Evolutionary conservation across 2,329 filamentous ascomycete genomes (phyloP).

Genomic region (Gyromitra esculenta): DNA sequence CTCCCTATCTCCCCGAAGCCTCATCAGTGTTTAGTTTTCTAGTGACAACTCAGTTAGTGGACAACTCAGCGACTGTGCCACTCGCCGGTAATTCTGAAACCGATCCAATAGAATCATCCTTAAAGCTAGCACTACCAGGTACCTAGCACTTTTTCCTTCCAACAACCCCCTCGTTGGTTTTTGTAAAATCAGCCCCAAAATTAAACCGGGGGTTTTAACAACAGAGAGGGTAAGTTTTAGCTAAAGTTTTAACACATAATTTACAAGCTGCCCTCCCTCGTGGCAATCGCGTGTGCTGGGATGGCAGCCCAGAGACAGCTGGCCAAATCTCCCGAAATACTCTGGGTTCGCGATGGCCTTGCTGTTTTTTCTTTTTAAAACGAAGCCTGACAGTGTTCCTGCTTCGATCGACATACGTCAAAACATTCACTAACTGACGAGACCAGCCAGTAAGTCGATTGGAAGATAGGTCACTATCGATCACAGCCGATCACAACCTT

Average conservation of each 20-base stretch:
- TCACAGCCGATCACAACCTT: conserved; percentile 23
- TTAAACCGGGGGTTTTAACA: not conserved
- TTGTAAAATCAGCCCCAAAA: conserved; percentile 13
- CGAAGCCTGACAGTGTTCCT: conserved; percentile 11
- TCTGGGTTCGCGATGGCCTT: not conserved
- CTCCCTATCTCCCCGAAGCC: conserved; percentile 1
- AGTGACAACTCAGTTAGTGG: conserved; percentile 25
- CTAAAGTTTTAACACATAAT: not conserved
- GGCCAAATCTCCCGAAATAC: conserved; percentile 8
- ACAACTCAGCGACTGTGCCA: conserved; percentile 33
- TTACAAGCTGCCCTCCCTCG: conserved; percentile 7
- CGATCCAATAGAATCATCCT: conserved; percentile 9
- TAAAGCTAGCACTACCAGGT: not conserved
- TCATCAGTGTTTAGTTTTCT: not conserved
- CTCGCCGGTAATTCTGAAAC: conserved; percentile 12
- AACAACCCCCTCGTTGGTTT: conserved; percentile 20
- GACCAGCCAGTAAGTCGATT: not conserved
- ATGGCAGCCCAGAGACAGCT: conserved; percentile 19
- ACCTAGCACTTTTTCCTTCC: conserved; percentile 23
- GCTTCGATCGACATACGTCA: not conserved
- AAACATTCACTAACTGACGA: not conserved
- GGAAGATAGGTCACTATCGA: conserved; percentile 9
- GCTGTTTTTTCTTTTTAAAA: not conserved
- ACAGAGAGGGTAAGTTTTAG: conserved; percentile 5
- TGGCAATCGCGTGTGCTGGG: conserved; percentile 18